Percentiles rank a stretch among this genome's conserved stretches.
phyloP scores from a whole-genome alignment of 108 stramenopile genomes.

The Discostella stelligeroides region DNA sequence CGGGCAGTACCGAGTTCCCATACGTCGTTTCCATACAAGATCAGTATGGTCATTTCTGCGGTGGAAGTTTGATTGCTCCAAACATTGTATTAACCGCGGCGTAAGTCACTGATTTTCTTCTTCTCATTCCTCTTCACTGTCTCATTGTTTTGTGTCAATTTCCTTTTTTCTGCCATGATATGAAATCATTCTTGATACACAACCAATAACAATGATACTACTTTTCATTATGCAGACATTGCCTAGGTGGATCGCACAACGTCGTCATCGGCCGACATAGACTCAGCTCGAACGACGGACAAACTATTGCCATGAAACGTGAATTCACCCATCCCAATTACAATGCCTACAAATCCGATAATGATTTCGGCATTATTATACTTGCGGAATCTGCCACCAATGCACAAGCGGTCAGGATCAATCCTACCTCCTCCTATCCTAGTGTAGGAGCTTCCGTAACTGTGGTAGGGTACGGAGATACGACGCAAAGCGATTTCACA shows the following conservation, averaged over 20 bases:
- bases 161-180: neutral
- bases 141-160: neutral
- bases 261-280: constrained; percentile 28
- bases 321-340: constrained; percentile 28
- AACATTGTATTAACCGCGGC: constrained; percentile 34
- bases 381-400: constrained; percentile 6
- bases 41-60: constrained; percentile 5
- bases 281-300: constrained; percentile 11
- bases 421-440: constrained; percentile 15
- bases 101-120: neutral
- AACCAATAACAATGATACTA: neutral
- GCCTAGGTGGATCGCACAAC: constrained; percentile 11
- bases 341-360: constrained; percentile 13
- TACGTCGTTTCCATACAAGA: constrained; percentile 7
- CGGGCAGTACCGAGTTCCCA: neutral
- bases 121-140: neutral
- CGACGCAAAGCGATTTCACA: constrained; percentile 6
- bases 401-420: constrained; percentile 15
- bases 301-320: neutral
- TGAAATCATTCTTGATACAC: neutral
- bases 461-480: constrained; percentile 50
- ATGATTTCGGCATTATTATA: constrained; percentile 29
- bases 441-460: constrained; percentile 6
- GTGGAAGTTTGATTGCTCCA: constrained; percentile 25
- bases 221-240: constrained; percentile 28